Base-by-base conservation (phyloP, 2,329 filamentous ascomycete species). In the Phialemoniopsis sp. region DNA sequence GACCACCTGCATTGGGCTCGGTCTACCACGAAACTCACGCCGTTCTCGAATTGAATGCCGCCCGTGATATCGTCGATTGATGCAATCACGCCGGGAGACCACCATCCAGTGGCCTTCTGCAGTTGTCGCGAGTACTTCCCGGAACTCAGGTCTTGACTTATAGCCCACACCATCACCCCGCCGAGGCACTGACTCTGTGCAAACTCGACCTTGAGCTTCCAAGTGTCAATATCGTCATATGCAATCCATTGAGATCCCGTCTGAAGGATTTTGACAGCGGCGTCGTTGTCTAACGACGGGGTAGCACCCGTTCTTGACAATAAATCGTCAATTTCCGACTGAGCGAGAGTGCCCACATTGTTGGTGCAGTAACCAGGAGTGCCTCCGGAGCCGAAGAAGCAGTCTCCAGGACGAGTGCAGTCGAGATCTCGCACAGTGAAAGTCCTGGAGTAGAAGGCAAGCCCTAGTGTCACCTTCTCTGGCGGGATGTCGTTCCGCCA, bases 401-500 rank as follows among this genome's bases (percentile, higher is more conserved):
- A 55, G 4, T 6, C 10, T 26, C 49, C 47, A 4, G 49, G 44
- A 7, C 36, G 44, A 0, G 32, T 46, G 34, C 50, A 54, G 8
- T 13, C 14, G 2, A 48, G 40, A 29, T 48, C 37, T 5, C 31
- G 16, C 9, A 50, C 40, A 6, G 43, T 46, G 17, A 51, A 52
- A 18, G 45, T 32, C 17, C 50, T 34, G 3, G 65, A 66, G 41
- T 72, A 71, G 40, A 65, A 70, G 2, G 57, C 63, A 13, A 63
- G 28, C 1, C 69, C 69, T 9, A 73, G 41, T 5, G 51, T 52
- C 5, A 74, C 52, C 29, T 68, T 63, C 1, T 40, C 29, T 0
- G 70, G 60, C 3, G 54, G 43, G 5, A 75, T 50, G 15, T 59
- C 47, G 17, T 53, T 60, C 8, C 62, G 55, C 65, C 68, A 71